phyloP scores from a whole-genome alignment of 768 basidiomycete genomes.

The Termitomyces sp. region DNA sequence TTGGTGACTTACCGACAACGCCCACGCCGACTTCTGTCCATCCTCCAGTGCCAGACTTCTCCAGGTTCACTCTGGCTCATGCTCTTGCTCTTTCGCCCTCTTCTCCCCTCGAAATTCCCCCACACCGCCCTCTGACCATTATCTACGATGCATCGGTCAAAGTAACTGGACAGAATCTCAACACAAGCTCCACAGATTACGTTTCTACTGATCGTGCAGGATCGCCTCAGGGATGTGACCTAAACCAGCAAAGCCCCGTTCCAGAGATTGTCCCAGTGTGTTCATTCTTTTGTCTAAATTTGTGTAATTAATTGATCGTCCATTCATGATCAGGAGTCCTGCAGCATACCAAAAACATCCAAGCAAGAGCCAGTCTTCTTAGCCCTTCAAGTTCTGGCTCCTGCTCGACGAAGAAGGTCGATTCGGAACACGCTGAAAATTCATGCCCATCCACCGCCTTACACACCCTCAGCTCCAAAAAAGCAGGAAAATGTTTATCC shows the following conservation, averaged over 20 bases:
- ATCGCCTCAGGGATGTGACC: neutral
- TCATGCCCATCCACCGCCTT: neutral
- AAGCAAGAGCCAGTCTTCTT: neutral
- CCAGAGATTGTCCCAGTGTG: neutral
- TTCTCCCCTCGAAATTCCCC: neutral
- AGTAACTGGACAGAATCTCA: neutral
- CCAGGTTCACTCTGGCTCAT: neutral
- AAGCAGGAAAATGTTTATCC: neutral
- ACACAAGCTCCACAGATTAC: neutral
- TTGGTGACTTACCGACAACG: neutral
- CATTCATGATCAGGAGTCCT: neutral
- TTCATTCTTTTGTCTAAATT: neutral
- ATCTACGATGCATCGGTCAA: neutral
- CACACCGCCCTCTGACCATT: neutral
- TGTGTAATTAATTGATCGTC: neutral
- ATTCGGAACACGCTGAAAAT: neutral
- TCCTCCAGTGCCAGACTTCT: neutral
- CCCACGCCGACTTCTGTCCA: neutral
- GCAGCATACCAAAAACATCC: neutral
- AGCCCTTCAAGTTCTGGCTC: constrained; percentile 1
- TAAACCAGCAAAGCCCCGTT: neutral
- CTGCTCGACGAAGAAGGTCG: constrained; percentile 1
- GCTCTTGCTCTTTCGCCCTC: neutral
- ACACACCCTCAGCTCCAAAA: neutral
- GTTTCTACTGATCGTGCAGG: neutral